Conservation (phyloP, 768 basidiomycete genomes). For the Cystofilobasidium capitatum region DNA sequence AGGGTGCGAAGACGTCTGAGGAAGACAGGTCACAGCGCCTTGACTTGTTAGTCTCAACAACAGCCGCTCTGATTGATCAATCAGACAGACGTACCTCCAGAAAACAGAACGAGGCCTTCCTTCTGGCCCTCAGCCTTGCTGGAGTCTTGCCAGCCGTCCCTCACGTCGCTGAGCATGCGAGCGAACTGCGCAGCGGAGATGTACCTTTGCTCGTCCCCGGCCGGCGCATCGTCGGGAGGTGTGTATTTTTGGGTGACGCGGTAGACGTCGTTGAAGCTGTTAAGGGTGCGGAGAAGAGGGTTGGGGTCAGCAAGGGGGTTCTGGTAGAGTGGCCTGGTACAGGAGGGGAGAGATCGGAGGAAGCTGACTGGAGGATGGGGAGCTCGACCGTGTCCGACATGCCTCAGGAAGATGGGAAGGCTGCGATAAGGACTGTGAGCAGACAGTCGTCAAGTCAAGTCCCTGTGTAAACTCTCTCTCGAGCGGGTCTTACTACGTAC, state of each 20-base stretch:
- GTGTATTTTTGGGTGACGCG: slow-evolving; percentile 15
- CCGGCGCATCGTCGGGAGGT: neutral
- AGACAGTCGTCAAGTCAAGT: too few species aligned
- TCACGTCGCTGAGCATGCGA: slow-evolving; percentile 56
- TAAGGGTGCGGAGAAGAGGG: neutral
- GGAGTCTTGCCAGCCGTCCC: slow-evolving; percentile 50
- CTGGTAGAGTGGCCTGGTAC: neutral
- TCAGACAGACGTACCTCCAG: slow-evolving; percentile 50
- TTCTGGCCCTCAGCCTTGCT: slow-evolving; percentile 44
- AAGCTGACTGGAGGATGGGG: neutral
- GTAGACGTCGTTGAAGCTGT: slow-evolving; percentile 27
- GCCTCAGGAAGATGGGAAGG: neutral
- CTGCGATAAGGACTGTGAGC: too few species aligned
- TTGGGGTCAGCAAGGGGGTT: neutral
- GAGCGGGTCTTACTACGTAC: too few species aligned
- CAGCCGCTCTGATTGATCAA: neutral
- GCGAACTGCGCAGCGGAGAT: slow-evolving; percentile 81
- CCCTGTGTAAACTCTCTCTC: too few species aligned
- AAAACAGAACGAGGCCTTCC: slow-evolving; percentile 74
- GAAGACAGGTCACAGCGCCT: neutral
- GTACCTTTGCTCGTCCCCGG: slow-evolving; percentile 43
- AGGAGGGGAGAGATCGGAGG: neutral
- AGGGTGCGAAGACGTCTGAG: slow-evolving; percentile 60
- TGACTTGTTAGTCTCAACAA: too few species aligned
- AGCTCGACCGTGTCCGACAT: neutral